A percentile compares a stretch with the other conserved stretches of the same genome.
Evolutionary conservation across 2,329 filamentous ascomycete genomes (phyloP).

Genomic region (Stagonosporopsis cucurbitacearum): DNA sequence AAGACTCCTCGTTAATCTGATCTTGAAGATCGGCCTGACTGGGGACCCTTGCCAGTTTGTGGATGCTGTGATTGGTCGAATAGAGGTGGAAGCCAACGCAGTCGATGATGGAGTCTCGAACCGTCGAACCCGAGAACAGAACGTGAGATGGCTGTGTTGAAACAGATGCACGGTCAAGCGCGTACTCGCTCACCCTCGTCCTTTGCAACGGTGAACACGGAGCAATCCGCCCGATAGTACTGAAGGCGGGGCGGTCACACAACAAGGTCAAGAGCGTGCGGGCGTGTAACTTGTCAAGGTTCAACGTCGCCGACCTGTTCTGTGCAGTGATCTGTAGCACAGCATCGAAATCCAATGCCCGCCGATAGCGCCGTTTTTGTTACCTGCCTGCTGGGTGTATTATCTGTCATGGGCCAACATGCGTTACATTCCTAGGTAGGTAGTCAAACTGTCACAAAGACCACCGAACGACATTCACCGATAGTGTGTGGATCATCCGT

Average conservation of each 20-base stretch:
- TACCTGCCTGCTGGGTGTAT: conserved; percentile 32
- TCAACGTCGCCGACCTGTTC: conserved; percentile 37
- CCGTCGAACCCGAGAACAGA: conserved; percentile 2
- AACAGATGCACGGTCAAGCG: conserved; percentile 10
- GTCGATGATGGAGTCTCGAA: conserved; percentile 2
- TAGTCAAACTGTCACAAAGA: conserved; percentile 28
- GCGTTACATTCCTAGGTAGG: conserved; percentile 12
- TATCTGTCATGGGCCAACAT: conserved; percentile 5
- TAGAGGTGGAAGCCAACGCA: not conserved
- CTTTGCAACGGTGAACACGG: conserved; percentile 15
- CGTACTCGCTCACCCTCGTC: conserved; percentile 31
- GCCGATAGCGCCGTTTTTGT: conserved; percentile 31
- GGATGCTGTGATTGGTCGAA: conserved; percentile 1
- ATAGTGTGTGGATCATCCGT: conserved; percentile 23
- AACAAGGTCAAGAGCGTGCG: conserved; percentile 22
- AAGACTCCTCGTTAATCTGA: conserved; percentile 48
- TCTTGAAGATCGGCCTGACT: conserved; percentile 33
- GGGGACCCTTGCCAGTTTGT: conserved; percentile 29
- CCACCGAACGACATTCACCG: conserved; percentile 18
- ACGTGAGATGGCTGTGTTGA: conserved; percentile 5
- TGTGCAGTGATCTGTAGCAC: conserved; percentile 31
- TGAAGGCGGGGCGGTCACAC: conserved; percentile 24
- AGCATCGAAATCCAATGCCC: conserved; percentile 18
- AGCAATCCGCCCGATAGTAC: conserved; percentile 18
- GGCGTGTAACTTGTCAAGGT: conserved; percentile 25